Base-by-base conservation (phyloP, 192 early-diverging fungal genomes). In the Kickxella alabastrina region DNA sequence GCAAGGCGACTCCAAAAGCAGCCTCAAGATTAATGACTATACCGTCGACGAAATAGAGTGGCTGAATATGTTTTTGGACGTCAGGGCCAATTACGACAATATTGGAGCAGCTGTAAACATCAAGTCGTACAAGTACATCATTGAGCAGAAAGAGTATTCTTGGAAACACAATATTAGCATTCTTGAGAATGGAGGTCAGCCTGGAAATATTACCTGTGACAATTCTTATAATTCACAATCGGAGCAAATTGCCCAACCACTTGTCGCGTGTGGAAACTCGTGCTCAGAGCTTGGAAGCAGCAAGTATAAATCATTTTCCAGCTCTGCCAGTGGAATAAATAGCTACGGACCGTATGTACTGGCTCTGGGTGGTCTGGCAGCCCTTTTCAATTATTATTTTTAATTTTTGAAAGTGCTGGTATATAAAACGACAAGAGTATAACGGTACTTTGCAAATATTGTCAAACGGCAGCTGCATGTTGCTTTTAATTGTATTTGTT, bases 21-120 rank as follows among this genome's bases (percentile, higher is more conserved):
- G 43, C 1, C 35, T 62, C 26, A 38, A 15, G 8, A 45, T 45
- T 17, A 40, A 36, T 9, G 27, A 31, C 13, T 4, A 53, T 27
- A 21, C 24, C 2, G 47, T 55, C 14, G 47, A 49, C 36, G 66
- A 75, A 19, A 23, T 54, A 14, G 24, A 43, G 25, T 75, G 59
- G 59, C 32, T 80, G 7, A 31, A 13, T 10, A 42, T 19, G 15
- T 77, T 80, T 51, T 15, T 80, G 13, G 41, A 43, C 4, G 49
- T 55, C 19, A 24, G 47, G 29, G 47, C 47, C 17, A 22, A 49
- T 17, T 49, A 49, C 10, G 32, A 49, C 21, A 32, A 49, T 21
- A 18, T 36, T 3, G 47, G 47, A 0, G 21, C 17, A 6, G 36
- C 12, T 13, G 32, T 49, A 2, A 21, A 34, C 21, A 26, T 49